Evolutionary conservation across 2,329 filamentous ascomycete genomes (phyloP), one percentile per base, ranked within the genome.

Genomic region (Penicillium sp.): DNA sequence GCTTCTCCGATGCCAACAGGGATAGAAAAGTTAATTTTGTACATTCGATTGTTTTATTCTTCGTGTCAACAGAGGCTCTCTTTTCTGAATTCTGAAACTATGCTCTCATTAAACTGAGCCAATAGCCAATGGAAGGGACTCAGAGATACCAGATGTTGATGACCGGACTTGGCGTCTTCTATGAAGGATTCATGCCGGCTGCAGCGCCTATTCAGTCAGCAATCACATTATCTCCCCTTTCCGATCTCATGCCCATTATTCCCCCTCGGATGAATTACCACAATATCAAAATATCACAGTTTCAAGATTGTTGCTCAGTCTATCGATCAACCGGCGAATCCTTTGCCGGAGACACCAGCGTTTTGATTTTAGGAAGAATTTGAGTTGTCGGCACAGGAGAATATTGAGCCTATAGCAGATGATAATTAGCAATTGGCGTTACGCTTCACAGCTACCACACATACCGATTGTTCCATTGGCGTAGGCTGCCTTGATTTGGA

Each of bases 301-400:
- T n/a, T n/a, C 40, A 12, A 45, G 42, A 26, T 26, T 6, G 19
- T 3, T 13, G 12, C n/a, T 6, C 22, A 19, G 12, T 9, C 12
- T 28, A 28, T 28, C 28, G 7, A 28, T 28, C 6, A 1, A 45
- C 26, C 42, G 22, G 7, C 22, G 22, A 26, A 19, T 42, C 19
- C 9, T 26, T 45, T 26, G 1, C 22, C 10, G 13, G 19, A 26
- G 13, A 1, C 42, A 45, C 3, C 42, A 22, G 42, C 42, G 4
- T 12, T 12, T 12, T 1, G 2, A 17, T 12, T 28, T 47, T 3
- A 47, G 8, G 44, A 47, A 2, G 44, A 47, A 47, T 47, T 47
- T 7, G 44, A 47, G 44, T 73, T 73, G 35, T 73, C 70, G 12
- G 60, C 57, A 60, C 71, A 73, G 40, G 66, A 64, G 53, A 73